Conservation (phyloP, 768 basidiomycete species). For the Phanerochaete carnosa region DNA sequence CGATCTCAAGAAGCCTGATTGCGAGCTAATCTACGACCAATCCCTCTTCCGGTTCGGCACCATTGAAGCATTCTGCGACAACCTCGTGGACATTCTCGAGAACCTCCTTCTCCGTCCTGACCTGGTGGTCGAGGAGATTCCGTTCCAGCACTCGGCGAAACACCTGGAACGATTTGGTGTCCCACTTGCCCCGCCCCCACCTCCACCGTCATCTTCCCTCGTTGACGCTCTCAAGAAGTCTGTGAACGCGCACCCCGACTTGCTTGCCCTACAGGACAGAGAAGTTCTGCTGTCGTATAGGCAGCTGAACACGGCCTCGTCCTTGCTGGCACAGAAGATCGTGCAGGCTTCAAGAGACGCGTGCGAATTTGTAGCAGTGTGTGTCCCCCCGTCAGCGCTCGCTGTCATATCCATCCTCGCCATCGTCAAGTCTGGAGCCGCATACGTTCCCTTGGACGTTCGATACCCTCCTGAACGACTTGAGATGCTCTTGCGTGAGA, state of each 20-base stretch:
- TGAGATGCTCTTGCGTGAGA: neutral
- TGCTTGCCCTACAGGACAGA: neutral
- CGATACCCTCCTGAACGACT: neutral
- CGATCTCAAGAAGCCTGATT: neutral
- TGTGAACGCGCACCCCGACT: neutral
- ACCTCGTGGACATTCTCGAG: neutral
- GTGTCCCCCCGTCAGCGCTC: neutral
- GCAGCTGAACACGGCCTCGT: neutral
- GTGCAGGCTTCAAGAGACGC: neutral
- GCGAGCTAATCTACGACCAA: neutral
- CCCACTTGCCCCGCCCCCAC: neutral
- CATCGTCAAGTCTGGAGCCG: neutral
- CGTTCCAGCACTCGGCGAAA: neutral
- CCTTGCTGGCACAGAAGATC: neutral
- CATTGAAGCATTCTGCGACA: neutral
- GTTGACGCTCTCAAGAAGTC: neutral
- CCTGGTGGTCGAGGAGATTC: neutral
- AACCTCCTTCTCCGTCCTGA: neutral
- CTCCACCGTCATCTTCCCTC: neutral
- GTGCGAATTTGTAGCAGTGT: neutral
- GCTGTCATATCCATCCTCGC: neutral
- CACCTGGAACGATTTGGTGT: neutral
- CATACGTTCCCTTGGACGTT: neutral
- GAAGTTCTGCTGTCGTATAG: neutral
- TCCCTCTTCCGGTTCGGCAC: neutral